Evolutionary conservation across 1,139 yeast species (phyloP).

Genomic region (Geotrichum citri-aurantii): DNA sequence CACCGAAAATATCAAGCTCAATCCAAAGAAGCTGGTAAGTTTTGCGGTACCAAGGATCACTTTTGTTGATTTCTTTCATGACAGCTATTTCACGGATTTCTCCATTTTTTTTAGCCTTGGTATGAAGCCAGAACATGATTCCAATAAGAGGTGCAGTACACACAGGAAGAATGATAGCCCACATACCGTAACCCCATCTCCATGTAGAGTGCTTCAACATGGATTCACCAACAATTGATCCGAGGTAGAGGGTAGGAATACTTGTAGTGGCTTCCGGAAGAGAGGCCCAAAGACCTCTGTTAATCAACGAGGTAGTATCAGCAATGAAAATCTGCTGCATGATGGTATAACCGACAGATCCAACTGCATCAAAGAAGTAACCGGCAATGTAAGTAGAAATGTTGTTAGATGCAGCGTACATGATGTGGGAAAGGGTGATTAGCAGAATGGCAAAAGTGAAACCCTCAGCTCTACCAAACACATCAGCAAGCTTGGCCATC

Average conservation of each 20-base stretch:
- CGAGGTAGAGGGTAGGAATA: conserved; percentile 18
- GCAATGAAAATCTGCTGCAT: conserved; percentile 40
- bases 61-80: conserved; percentile 2
- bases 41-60: conserved; percentile 12
- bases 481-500: conserved; percentile 40
- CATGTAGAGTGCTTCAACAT: conserved; percentile 35
- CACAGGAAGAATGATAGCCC: conserved; percentile 68
- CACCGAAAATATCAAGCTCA: conserved; percentile 23
- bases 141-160: conserved; percentile 48
- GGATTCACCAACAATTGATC: conserved; percentile 22
- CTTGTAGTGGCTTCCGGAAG: conserved; percentile 17
- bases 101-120: conserved; percentile 18
- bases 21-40: conserved; percentile 12
- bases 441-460: conserved; percentile 33
- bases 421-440: conserved; percentile 34
- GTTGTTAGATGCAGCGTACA: conserved; percentile 34
- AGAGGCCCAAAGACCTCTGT: conserved; percentile 34
- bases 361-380: conserved; percentile 37
- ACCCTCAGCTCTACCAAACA: conserved; percentile 41
- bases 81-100: conserved; percentile 10
- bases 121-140: conserved; percentile 18
- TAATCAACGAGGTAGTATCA: conserved; percentile 38
- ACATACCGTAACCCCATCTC: conserved; percentile 70
- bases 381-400: conserved; percentile 35
- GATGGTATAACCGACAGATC: conserved; percentile 37